Evolutionary conservation across 2,329 filamentous ascomycete species (phyloP).

Genomic region (Pseudocercospora cruenta): DNA sequence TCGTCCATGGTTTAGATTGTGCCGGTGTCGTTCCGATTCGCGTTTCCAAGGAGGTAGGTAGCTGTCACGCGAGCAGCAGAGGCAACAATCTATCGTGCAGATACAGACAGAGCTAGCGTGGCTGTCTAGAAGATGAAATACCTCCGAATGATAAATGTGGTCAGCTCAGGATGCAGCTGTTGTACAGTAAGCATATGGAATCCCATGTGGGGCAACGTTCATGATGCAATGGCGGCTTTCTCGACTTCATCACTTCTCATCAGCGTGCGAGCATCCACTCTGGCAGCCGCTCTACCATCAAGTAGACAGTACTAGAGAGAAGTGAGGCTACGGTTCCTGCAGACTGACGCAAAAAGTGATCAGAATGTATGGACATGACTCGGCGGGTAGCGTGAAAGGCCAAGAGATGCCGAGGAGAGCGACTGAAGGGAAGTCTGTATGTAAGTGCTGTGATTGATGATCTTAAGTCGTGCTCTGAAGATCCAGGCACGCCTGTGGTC

Average conservation of each 20-base stretch:
- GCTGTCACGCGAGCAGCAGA: background rate
- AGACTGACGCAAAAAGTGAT: background rate
- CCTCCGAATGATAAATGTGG: background rate
- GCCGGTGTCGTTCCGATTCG: background rate
- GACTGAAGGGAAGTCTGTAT: background rate
- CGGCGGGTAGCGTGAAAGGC: background rate
- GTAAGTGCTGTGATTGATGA: no score
- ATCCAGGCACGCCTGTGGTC: no score
- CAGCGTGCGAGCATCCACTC: background rate
- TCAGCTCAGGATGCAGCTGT: background rate
- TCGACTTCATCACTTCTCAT: background rate
- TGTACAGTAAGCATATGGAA: slow-evolving; percentile 4
- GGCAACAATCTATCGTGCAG: background rate
- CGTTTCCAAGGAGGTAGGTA: background rate
- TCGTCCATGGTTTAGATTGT: background rate
- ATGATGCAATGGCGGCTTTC: slow-evolving; percentile 1
- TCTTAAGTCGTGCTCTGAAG: no score
- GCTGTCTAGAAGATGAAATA: background rate
- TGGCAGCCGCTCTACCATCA: background rate
- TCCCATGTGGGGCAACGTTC: background rate
- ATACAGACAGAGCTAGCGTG: background rate
- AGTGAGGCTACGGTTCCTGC: background rate
- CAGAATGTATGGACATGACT: background rate
- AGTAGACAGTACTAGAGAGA: background rate
- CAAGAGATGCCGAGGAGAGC: background rate